Percentiles rank a stretch among this genome's conserved stretches.
Conservation (phyloP, 805 yeast species). For the Wickerhamiella occidentalis region DNA sequence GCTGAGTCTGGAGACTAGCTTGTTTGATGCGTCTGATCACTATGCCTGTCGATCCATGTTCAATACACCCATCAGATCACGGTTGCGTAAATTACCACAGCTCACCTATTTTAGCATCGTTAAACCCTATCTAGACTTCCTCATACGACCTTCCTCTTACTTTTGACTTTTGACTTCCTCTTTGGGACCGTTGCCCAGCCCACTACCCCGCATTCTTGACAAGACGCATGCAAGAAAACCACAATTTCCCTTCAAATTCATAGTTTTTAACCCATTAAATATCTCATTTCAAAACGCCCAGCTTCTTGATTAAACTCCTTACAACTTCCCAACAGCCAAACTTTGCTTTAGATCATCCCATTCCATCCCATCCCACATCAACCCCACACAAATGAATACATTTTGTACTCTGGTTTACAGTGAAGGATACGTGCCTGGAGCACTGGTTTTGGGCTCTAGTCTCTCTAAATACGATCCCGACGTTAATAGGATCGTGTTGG, state of each 20-base stretch:
- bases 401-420: slow-evolving; percentile 36
- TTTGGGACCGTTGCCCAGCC: slow-evolving; percentile 1
- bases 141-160: too few relatives aligned
- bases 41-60: not conserved
- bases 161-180: too few relatives aligned
- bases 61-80: too few relatives aligned
- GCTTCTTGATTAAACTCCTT: not conserved
- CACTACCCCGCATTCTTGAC: not conserved
- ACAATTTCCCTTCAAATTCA: too few relatives aligned
- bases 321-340: not conserved
- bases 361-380: not conserved
- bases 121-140: too few relatives aligned
- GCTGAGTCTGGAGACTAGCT: too few relatives aligned
- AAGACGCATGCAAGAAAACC: too few relatives aligned
- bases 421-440: slow-evolving; percentile 37
- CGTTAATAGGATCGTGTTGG: slow-evolving; percentile 23
- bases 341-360: not conserved
- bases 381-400: slow-evolving; percentile 22
- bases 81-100: too few relatives aligned
- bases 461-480: slow-evolving; percentile 23
- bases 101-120: too few relatives aligned
- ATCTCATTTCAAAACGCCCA: not conserved
- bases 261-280: too few relatives aligned
- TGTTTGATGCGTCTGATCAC: not conserved
- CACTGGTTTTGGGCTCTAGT: slow-evolving; percentile 36